phyloP scores from a whole-genome alignment of 306 rosid species.

The Glycine tomentella region DNA sequence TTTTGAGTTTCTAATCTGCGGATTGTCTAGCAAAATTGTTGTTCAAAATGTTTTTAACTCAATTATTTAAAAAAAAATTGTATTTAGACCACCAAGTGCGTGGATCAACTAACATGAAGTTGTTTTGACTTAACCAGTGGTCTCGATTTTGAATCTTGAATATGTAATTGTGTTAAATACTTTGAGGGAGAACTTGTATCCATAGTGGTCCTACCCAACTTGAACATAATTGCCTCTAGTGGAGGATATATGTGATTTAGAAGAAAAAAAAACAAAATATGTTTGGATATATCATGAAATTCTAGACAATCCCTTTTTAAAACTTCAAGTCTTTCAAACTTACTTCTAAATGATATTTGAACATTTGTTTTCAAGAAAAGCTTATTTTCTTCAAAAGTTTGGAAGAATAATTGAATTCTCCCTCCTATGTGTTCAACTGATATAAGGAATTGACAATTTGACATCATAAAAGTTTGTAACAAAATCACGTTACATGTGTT shows the following conservation, averaged over 20 bases:
- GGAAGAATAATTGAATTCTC: neutral
- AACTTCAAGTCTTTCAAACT: neutral
- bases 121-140: no score
- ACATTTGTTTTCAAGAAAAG: neutral
- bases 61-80: neutral
- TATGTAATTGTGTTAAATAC: no score
- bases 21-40: neutral
- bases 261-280: no score
- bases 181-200: no score
- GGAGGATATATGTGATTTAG: no score
- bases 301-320: neutral
- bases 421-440: neutral
- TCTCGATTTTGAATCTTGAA: no score
- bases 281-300: neutral
- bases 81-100: neutral
- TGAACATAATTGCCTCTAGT: no score
- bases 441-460: neutral
- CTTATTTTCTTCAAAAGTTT: neutral
- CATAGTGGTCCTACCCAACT: no score
- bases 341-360: neutral
- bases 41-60: neutral
- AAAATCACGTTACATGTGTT: neutral
- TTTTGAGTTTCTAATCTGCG: neutral
- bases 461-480: neutral
- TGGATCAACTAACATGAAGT: no score